Evolutionary conservation across 1,284 basidiomycete genomes (phyloP).

Genomic region (Flammula alnicola): DNA sequence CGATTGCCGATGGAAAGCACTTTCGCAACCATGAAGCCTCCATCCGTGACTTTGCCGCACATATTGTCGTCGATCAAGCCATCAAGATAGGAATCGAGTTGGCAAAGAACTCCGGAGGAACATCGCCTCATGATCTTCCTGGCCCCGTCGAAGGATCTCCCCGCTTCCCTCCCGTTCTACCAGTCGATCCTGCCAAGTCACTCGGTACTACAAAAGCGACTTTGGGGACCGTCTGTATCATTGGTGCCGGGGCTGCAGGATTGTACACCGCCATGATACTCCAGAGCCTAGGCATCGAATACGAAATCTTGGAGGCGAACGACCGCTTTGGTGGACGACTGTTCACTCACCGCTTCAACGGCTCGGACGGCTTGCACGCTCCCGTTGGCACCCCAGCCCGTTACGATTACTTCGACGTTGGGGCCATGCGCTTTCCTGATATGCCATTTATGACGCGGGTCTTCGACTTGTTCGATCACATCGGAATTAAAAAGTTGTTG

Average conservation of each 20-base stretch:
- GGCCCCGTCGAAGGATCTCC: neutral
- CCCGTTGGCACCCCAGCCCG: slow-evolving; percentile 9
- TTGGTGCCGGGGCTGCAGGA: slow-evolving; percentile 25
- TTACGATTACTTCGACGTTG: slow-evolving; percentile 30
- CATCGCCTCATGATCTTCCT: neutral
- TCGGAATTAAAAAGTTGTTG: slow-evolving; percentile 11
- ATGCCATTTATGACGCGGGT: slow-evolving; percentile 31
- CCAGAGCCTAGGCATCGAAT: slow-evolving; percentile 35
- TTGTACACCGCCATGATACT: slow-evolving; percentile 42
- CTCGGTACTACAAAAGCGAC: neutral
- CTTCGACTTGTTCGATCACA: slow-evolving; percentile 30
- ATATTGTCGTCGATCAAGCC: slow-evolving; percentile 3
- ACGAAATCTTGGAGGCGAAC: slow-evolving; percentile 39
- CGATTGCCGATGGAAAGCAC: neutral
- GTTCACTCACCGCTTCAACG: slow-evolving; percentile 36
- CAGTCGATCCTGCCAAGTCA: too few relatives aligned
- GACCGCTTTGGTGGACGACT: slow-evolving; percentile 40
- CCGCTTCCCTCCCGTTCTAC: too few relatives aligned
- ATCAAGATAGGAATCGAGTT: neutral
- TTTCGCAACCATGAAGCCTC: slow-evolving; percentile 8
- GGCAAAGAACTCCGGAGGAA: neutral
- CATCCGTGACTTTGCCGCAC: slow-evolving; percentile 6
- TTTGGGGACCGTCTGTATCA: slow-evolving; percentile 1
- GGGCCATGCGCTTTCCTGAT: slow-evolving; percentile 37
- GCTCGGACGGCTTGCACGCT: slow-evolving; percentile 26